Conservation (phyloP, 345 rosid genomes). For the Camelina hispida region DNA sequence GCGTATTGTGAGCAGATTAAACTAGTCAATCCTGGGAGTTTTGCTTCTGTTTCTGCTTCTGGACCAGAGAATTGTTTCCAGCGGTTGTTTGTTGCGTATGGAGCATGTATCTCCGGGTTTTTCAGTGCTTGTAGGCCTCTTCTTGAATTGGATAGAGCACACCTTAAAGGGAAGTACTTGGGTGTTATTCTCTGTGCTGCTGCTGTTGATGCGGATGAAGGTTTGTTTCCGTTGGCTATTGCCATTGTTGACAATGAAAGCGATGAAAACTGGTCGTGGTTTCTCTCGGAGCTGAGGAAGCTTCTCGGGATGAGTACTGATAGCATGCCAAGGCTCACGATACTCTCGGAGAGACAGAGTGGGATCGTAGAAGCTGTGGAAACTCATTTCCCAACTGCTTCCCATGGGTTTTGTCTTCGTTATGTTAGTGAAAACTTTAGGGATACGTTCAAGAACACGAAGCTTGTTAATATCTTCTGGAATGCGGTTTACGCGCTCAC, state of each 20-base stretch:
- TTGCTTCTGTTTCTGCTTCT: slow-evolving; percentile 82
- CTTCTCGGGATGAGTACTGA: slow-evolving; percentile 94
- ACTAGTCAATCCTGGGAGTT: slow-evolving; percentile 82
- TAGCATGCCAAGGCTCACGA: slow-evolving; percentile 95
- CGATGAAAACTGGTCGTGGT: slow-evolving; percentile 98
- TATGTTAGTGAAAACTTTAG: slow-evolving; percentile 88
- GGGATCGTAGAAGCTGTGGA: slow-evolving; percentile 92
- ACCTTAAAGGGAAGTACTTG: slow-evolving; percentile 93
- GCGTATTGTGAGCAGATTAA: slow-evolving; percentile 89
- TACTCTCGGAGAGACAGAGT: slow-evolving; percentile 88
- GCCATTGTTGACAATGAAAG: slow-evolving; percentile 83
- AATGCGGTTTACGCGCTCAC: slow-evolving; percentile 96
- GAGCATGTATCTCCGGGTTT: slow-evolving; percentile 93
- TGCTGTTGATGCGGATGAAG: slow-evolving; percentile 90
- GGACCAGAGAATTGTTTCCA: slow-evolving; percentile 96
- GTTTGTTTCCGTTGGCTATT: slow-evolving; percentile 86
- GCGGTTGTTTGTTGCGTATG: slow-evolving; percentile 83
- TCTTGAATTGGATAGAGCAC: slow-evolving; percentile 87
- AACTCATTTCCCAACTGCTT: slow-evolving; percentile 96
- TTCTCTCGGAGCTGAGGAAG: slow-evolving; percentile 91
- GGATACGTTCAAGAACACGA: slow-evolving; percentile 91
- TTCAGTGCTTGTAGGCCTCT: slow-evolving; percentile 93
- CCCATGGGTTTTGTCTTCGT: slow-evolving; percentile 93
- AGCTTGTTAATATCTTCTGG: slow-evolving; percentile 94
- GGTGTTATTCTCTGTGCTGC: slow-evolving; percentile 90